These are phyloP conservation scores for Ustilago nuda DNA, from an alignment of 1,284 basidiomycete species.

Conservation along the genomic window DNA sequence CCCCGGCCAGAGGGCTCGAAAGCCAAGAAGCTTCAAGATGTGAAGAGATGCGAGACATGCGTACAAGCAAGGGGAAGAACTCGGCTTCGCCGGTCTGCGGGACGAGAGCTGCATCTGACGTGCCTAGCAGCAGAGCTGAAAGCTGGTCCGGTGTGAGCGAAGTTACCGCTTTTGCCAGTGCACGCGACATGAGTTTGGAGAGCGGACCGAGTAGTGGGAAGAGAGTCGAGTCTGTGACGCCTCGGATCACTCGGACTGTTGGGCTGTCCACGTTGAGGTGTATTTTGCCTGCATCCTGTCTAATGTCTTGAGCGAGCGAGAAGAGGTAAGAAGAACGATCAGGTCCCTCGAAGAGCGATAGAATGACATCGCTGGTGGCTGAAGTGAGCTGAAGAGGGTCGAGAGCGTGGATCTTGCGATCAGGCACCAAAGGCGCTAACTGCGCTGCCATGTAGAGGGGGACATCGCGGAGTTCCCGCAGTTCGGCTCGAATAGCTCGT, in stretches of 20 bases:
- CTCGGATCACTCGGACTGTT: slow-evolving; percentile 17
- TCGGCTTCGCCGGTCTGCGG: slow-evolving; percentile 16
- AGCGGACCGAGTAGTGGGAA: slow-evolving; percentile 59
- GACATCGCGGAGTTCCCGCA: slow-evolving; percentile 39
- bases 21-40: slow-evolving; percentile 42
- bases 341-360: slow-evolving; percentile 48
- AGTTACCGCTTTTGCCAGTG: slow-evolving; percentile 44
- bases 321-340: slow-evolving; percentile 28
- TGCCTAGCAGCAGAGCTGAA: slow-evolving; percentile 39
- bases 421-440: slow-evolving; percentile 45
- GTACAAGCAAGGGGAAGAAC: slow-evolving; percentile 37
- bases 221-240: slow-evolving; percentile 36
- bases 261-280: slow-evolving; percentile 9
- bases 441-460: slow-evolving; percentile 57
- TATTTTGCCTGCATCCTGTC: slow-evolving; percentile 1
- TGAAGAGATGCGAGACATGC: slow-evolving; percentile 49
- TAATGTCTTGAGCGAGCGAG: slow-evolving; percentile 29
- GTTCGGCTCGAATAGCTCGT: slow-evolving; percentile 14
- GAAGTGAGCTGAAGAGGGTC: slow-evolving; percentile 38
- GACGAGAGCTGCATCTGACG: slow-evolving; percentile 21
- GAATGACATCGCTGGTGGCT: slow-evolving; percentile 48
- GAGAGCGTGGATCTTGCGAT: slow-evolving; percentile 49
- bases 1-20: slow-evolving; percentile 38
- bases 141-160: slow-evolving; percentile 39
- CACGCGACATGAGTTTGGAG: slow-evolving; percentile 56